Conservation (phyloP, 2,329 filamentous ascomycete species). For the Delphinella strobiligena region DNA sequence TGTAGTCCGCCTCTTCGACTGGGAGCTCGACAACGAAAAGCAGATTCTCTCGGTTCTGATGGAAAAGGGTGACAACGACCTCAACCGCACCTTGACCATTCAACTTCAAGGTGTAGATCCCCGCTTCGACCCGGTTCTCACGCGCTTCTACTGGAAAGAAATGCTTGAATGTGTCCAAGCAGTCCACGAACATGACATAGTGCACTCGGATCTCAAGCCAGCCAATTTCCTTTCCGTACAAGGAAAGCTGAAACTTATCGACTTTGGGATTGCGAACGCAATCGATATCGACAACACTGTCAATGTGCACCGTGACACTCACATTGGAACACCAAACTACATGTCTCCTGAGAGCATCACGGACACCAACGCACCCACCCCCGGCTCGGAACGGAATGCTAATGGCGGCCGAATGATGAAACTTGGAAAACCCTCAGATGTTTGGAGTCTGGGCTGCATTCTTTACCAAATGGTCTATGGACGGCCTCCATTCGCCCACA, state of each 20-base stretch:
- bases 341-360: constrained; percentile 94
- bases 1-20: constrained; percentile 83
- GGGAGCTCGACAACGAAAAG: constrained; percentile 86
- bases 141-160: constrained; percentile 98
- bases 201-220: constrained; percentile 93
- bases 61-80: constrained; percentile 92
- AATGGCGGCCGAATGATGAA: constrained; percentile 52
- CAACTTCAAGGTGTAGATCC: constrained; percentile 56
- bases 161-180: constrained; percentile 93
- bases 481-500: constrained; percentile 88
- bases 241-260: constrained; percentile 86
- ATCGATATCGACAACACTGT: constrained; percentile 93
- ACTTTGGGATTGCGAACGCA: constrained; percentile 96
- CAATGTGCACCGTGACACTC: constrained; percentile 91
- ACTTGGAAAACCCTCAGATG: constrained; percentile 86
- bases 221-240: constrained; percentile 92
- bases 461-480: constrained; percentile 98
- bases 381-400: constrained; percentile 26
- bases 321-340: constrained; percentile 94
- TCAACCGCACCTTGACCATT: constrained; percentile 71
- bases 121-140: constrained; percentile 76
- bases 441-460: constrained; percentile 94
- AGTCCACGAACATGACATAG: constrained; percentile 81
- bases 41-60: constrained; percentile 82
- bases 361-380: constrained; percentile 58